phyloP scores from a whole-genome alignment of 768 basidiomycete species.

The Mrakia gelida region DNA sequence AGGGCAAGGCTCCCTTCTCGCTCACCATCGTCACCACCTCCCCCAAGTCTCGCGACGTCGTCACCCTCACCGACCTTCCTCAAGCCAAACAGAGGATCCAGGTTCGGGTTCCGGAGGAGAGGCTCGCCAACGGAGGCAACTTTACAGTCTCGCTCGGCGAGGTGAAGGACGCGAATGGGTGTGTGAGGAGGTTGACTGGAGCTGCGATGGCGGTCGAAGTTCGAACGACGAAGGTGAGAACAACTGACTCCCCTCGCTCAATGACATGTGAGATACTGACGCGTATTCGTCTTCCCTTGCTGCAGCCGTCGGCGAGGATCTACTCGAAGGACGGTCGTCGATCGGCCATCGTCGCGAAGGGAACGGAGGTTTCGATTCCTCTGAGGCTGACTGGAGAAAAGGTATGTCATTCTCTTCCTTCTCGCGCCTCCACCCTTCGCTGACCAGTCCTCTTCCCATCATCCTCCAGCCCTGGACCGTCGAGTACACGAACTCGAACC shows the following conservation, averaged over 20 bases:
- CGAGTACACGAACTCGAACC: conserved; percentile 57
- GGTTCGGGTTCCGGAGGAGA: conserved; percentile 37
- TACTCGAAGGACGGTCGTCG: conserved; percentile 59
- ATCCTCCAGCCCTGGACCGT: conserved; percentile 75
- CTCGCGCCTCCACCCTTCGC: too few relatives aligned
- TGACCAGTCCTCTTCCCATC: conserved; percentile 7
- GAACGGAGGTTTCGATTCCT: conserved; percentile 67
- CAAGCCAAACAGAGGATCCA: conserved; percentile 65
- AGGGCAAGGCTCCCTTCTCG: conserved; percentile 72
- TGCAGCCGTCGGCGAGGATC: conserved; percentile 79
- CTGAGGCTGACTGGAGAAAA: conserved; percentile 85
- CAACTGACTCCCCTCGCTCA: conserved; percentile 4
- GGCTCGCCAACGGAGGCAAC: conserved; percentile 37
- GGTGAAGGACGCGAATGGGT: conserved; percentile 83
- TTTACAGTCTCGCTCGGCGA: conserved; percentile 53
- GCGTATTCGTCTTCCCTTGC: background rate
- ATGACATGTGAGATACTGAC: background rate
- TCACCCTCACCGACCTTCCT: conserved; percentile 34
- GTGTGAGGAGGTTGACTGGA: conserved; percentile 67
- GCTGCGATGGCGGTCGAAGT: conserved; percentile 83
- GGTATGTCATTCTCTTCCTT: conserved; percentile 50
- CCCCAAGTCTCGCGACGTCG: conserved; percentile 35
- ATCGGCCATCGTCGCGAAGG: conserved; percentile 66
- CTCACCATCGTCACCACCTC: conserved; percentile 36
- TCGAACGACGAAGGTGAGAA: conserved; percentile 64